Percentiles rank a stretch among this genome's conserved stretches.
These are phyloP conservation scores for Leishmania major DNA, from an alignment of 208 protist genomes.

Conservation along the genomic window DNA sequence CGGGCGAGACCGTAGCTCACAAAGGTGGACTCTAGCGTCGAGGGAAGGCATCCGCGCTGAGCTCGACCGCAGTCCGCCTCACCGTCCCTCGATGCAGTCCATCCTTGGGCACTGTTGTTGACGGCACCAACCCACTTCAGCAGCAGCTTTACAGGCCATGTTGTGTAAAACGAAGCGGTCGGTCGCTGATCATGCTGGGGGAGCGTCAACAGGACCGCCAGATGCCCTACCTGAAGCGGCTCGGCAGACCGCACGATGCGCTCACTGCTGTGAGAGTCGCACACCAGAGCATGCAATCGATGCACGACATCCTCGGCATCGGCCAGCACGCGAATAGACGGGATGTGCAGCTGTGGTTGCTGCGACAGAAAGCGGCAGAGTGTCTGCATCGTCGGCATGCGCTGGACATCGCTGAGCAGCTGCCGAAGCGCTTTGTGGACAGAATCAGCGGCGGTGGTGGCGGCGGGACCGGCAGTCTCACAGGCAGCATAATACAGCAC, in stretches of 20 bases:
- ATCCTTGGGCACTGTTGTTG: neutral
- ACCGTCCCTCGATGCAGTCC: neutral
- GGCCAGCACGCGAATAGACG: slow-evolving; percentile 17
- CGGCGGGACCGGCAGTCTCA: neutral
- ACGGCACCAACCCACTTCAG: slow-evolving; percentile 13
- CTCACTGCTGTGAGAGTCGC: neutral
- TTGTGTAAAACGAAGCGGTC: neutral
- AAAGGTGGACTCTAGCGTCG: slow-evolving; percentile 15
- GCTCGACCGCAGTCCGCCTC: neutral
- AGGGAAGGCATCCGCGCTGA: slow-evolving; percentile 1
- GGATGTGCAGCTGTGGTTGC: slow-evolving; percentile 29
- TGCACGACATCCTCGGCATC: slow-evolving; percentile 13
- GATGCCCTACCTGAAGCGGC: neutral
- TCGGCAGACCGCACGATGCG: too few species aligned
- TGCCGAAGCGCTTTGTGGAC: slow-evolving; percentile 17
- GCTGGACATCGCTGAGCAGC: slow-evolving; percentile 22
- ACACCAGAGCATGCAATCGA: slow-evolving; percentile 4
- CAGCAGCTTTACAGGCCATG: slow-evolving; percentile 23
- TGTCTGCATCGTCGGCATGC: slow-evolving; percentile 27
- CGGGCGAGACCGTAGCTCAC: slow-evolving; percentile 13
- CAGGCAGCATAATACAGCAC: slow-evolving; percentile 1
- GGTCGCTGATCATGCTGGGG: too few species aligned
- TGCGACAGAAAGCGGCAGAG: slow-evolving; percentile 12
- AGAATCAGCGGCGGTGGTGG: neutral
- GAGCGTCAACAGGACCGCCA: neutral